Conservation (phyloP, 176 grass and related monocot genomes). For the Ampelocalamus luodianensis region DNA sequence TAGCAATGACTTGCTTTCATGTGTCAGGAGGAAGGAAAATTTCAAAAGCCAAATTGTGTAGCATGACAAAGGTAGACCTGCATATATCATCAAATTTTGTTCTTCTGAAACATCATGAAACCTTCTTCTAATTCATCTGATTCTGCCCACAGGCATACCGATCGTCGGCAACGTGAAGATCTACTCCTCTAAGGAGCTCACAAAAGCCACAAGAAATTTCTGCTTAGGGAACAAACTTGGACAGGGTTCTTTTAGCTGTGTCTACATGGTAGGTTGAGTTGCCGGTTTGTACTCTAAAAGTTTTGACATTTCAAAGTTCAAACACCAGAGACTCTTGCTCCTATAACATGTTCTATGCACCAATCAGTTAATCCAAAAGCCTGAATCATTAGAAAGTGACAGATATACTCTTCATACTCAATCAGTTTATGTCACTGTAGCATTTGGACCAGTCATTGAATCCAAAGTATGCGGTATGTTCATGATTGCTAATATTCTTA, state of each 20-base stretch:
- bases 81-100: conserved; percentile 7
- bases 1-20: conserved; percentile 58
- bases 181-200: conserved; percentile 75
- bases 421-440: conserved; percentile 4
- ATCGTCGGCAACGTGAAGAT: conserved; percentile 60
- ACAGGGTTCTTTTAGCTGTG: conserved; percentile 81
- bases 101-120: conserved; percentile 16
- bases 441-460: background rate
- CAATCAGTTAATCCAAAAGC: background rate
- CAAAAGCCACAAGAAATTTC: conserved; percentile 76
- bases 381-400: background rate
- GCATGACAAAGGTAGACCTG: conserved; percentile 52
- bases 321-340: background rate
- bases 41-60: conserved; percentile 42
- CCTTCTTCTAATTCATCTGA: conserved; percentile 18
- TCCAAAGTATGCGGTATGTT: background rate
- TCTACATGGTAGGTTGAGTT: conserved; percentile 67
- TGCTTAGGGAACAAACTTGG: conserved; percentile 67
- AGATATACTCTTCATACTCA: background rate
- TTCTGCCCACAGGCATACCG: conserved; percentile 42
- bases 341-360: background rate
- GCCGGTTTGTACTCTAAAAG: background rate
- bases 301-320: background rate
- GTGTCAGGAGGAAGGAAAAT: conserved; percentile 46
- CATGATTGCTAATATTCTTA: conserved; percentile 20